Base-by-base conservation (phyloP, 345 rosid genomes). In the Brassica juncea region DNA sequence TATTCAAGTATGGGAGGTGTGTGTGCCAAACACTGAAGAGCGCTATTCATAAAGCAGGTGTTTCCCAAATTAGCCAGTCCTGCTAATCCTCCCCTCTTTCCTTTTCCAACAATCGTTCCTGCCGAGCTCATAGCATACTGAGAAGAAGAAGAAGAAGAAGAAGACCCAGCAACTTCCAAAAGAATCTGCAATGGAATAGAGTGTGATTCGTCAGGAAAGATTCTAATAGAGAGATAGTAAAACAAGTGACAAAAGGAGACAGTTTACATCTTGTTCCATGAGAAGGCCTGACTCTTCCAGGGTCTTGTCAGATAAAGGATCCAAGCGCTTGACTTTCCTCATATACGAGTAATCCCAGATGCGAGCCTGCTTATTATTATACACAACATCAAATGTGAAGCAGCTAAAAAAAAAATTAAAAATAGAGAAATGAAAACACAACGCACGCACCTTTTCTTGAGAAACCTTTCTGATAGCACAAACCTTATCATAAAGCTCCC, bases 21-120 rank as follows among this genome's bases (percentile, higher is more conserved):
- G 85, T 95, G 99, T 73, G 88, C 93, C 76, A 93, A 86, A 88
- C 99, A 95, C 39, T 95, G 99, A 76, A 95, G 81, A 78, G 98
- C 90, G 70, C 99, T 93, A 77, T 93, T 95, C 99, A 95, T 95
- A 77, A 91, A 95, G 86, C 98, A 95, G 75, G 99, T 95, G 72
- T 95, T 95, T 70, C 98, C 99, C 82, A 93, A 82, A 81, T 95
- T 95, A 80, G 84, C 92, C 82, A 95, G 81, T 76, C 99, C 99
- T 75, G 94, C 96, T 83, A 95, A 87, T 80, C 99, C 99, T 47
- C 89, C 89, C 70, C 68, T 86, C 85, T 89, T 96, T 58, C 75
- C 92, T 80, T 85, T 93, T 74, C 80, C 91, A 70, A 34, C 95
- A 74, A 88, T 47, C 70, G 91, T 87, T 79, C 94, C 87, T 44